phyloP scores from a whole-genome alignment of 139 green algal species.

The Coccomyxa sp. region DNA sequence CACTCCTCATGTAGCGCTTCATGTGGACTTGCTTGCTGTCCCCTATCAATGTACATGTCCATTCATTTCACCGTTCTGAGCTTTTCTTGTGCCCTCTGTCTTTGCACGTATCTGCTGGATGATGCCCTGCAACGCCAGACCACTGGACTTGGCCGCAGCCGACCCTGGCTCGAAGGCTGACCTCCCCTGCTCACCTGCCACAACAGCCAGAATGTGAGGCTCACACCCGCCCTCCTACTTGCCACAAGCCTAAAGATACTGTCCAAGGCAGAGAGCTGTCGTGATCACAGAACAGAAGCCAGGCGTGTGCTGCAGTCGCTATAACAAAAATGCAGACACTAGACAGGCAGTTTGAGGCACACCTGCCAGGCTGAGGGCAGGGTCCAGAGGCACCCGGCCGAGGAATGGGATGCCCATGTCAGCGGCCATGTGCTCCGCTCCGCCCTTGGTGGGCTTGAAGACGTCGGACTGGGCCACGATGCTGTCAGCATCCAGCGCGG shows the following conservation, averaged over 20 bases:
- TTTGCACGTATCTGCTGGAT: conserved; percentile 19
- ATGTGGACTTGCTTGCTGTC: no score
- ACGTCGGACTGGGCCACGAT: conserved; percentile 51
- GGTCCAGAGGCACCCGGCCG: conserved; percentile 75
- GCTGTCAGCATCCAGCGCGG: not conserved
- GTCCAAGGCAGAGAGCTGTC: not conserved
- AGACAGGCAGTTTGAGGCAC: no score
- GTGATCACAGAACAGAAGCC: not conserved
- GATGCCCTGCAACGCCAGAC: conserved; percentile 26
- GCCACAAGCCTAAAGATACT: not conserved
- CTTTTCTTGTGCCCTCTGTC: not conserved
- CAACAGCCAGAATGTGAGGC: not conserved
- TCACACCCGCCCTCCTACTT: not conserved
- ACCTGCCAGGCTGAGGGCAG: conserved; percentile 3
- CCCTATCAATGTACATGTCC: not conserved
- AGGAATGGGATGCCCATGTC: conserved; percentile 81
- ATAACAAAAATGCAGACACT: no score
- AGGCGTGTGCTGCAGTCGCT: not conserved
- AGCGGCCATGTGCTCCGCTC: conserved; percentile 66
- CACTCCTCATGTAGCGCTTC: no score
- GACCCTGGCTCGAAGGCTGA: conserved; percentile 38
- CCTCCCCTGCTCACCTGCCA: conserved; percentile 62
- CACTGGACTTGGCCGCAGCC: conserved; percentile 12
- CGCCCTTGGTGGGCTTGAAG: conserved; percentile 61
- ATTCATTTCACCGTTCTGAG: not conserved